Percentiles rank a stretch among this genome's conserved stretches.
Evolutionary conservation across 352 stramenopile genomes (phyloP).

Genomic region (Thraustotheca clavata): DNA sequence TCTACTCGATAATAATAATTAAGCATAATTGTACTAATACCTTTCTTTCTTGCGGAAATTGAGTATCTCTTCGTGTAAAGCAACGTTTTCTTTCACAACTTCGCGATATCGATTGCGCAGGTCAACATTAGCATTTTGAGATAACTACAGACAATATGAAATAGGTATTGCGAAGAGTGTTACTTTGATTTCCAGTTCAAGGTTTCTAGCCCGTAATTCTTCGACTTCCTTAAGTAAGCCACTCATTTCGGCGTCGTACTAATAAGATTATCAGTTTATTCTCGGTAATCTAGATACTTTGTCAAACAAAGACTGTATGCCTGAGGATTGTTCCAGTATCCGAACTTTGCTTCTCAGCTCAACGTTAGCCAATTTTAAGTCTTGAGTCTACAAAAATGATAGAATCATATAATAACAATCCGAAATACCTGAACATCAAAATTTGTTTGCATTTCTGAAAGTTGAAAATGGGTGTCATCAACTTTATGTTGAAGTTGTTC

Average conservation of each 20-base stretch:
- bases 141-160: conserved; percentile 2
- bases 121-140: conserved; percentile 25
- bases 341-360: conserved; percentile 57
- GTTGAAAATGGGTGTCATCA: conserved; percentile 5
- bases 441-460: conserved; percentile 3
- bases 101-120: conserved; percentile 62
- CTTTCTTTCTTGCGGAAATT: conserved; percentile 51
- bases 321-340: conserved; percentile 41
- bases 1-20: conserved; percentile 16
- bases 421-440: conserved; percentile 7
- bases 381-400: conserved; percentile 59
- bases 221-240: conserved; percentile 44
- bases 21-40: conserved; percentile 21
- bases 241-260: conserved; percentile 61
- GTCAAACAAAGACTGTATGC: conserved; percentile 43
- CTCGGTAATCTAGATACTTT: not conserved
- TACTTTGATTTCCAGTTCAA: conserved; percentile 56
- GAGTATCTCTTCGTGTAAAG: conserved; percentile 43
- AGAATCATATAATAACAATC: not conserved
- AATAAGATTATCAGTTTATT: not conserved
- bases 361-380: conserved; percentile 62
- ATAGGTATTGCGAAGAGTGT: not conserved
- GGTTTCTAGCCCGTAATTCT: conserved; percentile 47
- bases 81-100: conserved; percentile 47
- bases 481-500: not conserved